A percentile compares a stretch with the other conserved stretches of the same genome.
These are phyloP conservation scores for Naganishia vaughanmartiniae DNA, from an alignment of 768 basidiomycete genomes.

Conservation along the genomic window DNA sequence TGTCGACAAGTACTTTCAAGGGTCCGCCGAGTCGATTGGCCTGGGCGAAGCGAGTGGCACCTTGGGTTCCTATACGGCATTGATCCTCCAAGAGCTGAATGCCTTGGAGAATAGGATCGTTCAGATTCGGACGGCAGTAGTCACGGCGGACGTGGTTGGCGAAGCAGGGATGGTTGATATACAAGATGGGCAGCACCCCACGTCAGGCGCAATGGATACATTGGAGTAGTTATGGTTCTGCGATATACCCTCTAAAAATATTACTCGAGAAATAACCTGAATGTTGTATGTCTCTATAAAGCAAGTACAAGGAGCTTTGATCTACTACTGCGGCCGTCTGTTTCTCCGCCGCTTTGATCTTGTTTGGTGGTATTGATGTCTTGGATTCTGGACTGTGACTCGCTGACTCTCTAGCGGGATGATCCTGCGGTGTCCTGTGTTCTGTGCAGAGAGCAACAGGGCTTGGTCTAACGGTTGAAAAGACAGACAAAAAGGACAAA, in stretches of 20 bases:
- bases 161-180: slow-evolving; percentile 50
- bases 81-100: slow-evolving; percentile 7
- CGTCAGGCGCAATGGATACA: slow-evolving; percentile 6
- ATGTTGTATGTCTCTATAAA: neutral
- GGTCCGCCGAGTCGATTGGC: neutral
- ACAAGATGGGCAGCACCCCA: neutral
- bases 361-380: no score
- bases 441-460: no score
- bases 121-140: slow-evolving; percentile 1
- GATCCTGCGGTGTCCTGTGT: no score
- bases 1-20: slow-evolving; percentile 23
- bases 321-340: no score
- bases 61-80: neutral
- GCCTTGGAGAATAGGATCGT: slow-evolving; percentile 22
- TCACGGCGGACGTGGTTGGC: slow-evolving; percentile 46
- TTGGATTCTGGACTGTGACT: no score
- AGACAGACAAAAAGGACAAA: no score
- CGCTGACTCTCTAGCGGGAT: no score
- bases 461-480: no score
- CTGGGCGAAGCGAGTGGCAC: neutral
- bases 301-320: neutral
- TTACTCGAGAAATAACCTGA: no score
- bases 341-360: no score
- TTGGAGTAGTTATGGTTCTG: neutral
- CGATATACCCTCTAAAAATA: no score